phyloP scores from a whole-genome alignment of 2,329 filamentous ascomycete species.

The Fusarium cyanostomum region DNA sequence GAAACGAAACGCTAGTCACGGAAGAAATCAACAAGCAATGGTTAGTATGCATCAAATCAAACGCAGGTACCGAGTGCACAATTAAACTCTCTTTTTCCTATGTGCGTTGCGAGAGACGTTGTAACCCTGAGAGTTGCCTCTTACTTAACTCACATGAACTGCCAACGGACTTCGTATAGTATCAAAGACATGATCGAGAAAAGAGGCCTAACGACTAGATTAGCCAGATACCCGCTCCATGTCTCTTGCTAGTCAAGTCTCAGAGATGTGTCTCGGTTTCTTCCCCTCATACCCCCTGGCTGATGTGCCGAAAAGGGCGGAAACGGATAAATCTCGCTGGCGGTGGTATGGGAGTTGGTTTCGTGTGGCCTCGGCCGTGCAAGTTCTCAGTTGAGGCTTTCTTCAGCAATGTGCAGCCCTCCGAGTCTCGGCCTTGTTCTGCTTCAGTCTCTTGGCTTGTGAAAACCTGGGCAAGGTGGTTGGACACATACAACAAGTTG shows the following conservation, averaged over 20 bases:
- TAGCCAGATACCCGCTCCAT: slow-evolving; percentile 23
- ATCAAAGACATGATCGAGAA: slow-evolving; percentile 22
- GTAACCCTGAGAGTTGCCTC: slow-evolving; percentile 2
- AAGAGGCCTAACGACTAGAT: slow-evolving; percentile 8
- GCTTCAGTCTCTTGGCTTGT: neutral
- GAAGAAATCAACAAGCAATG: slow-evolving; percentile 31
- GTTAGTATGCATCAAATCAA: slow-evolving; percentile 19
- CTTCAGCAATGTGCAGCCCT: neutral
- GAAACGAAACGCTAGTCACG: slow-evolving; percentile 39
- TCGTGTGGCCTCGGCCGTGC: slow-evolving; percentile 10
- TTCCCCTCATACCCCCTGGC: slow-evolving; percentile 17
- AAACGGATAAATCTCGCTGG: neutral
- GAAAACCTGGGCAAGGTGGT: no score
- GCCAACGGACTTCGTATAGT: neutral
- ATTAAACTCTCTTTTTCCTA: neutral
- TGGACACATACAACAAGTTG: no score
- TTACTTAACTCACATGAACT: no score
- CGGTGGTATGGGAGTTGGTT: slow-evolving; percentile 4
- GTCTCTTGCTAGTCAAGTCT: slow-evolving; percentile 16
- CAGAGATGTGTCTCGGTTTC: slow-evolving; percentile 18
- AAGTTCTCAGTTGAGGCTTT: neutral
- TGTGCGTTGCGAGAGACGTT: neutral
- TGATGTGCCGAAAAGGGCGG: slow-evolving; percentile 4
- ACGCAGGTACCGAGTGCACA: slow-evolving; percentile 26
- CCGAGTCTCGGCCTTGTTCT: neutral